phyloP scores from a whole-genome alignment of 2,329 filamentous ascomycete species.

The Dactylellina drechsleri region DNA sequence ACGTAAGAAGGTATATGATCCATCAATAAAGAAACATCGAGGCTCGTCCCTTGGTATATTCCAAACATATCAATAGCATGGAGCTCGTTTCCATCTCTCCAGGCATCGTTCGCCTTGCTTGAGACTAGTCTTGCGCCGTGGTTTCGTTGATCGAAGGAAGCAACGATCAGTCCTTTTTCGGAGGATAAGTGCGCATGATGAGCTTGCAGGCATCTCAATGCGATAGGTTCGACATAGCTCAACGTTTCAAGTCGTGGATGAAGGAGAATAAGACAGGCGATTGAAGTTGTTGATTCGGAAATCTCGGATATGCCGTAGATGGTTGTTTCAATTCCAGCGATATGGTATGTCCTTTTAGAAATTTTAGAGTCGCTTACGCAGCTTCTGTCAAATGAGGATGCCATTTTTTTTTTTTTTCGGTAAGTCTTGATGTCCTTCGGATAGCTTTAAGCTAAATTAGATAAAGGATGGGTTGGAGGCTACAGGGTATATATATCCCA shows the following conservation, averaged over 20 bases:
- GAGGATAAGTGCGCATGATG: conserved; percentile 68
- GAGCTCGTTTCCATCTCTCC: conserved; percentile 78
- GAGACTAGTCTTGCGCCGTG: conserved; percentile 73
- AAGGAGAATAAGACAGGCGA: conserved; percentile 90
- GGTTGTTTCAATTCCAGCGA: conserved; percentile 81
- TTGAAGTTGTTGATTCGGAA: conserved; percentile 64
- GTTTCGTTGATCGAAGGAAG: conserved; percentile 91
- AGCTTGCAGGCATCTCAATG: conserved; percentile 73
- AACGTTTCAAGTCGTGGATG: conserved; percentile 79
- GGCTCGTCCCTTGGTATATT: conserved; percentile 75
- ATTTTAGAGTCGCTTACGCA: conserved; percentile 24
- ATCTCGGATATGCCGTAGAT: conserved; percentile 85
- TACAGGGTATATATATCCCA: too few species aligned
- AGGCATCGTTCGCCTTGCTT: conserved; percentile 73
- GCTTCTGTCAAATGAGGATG: conserved; percentile 30
- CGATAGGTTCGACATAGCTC: conserved; percentile 79
- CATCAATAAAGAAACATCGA: conserved; percentile 79
- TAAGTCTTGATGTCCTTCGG: too few species aligned
- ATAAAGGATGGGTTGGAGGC: background rate
- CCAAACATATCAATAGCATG: conserved; percentile 95
- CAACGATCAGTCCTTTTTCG: conserved; percentile 74
- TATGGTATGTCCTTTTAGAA: conserved; percentile 63
- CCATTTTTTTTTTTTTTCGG: too few species aligned
- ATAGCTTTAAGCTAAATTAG: background rate
- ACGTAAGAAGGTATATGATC: conserved; percentile 69